Base-by-base conservation (phyloP, 129 eudicot species). In the Tagetes erecta region DNA sequence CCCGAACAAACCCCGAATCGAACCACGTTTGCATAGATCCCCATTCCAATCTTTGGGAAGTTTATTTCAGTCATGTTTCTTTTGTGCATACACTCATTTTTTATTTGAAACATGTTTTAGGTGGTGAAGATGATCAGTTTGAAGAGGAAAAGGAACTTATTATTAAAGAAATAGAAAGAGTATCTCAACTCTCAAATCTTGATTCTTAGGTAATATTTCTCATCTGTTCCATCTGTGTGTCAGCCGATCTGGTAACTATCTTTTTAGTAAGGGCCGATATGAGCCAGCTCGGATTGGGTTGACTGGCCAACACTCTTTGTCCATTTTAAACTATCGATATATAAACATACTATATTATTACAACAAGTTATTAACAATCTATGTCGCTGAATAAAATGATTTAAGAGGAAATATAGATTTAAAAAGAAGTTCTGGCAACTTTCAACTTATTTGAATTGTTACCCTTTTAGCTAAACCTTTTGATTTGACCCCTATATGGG, bases 101-200 rank as follows among this genome's bases (percentile, higher is more conserved):
- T 64, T 59, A 3, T 77, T 62, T 63, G 44, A 30, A 47, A 39
- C 37, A 38, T 58, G 41, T 55, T 42, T 66, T 86, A 93, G 97
- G 98, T 31, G 86, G 86, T 40, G 98, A 93, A 38, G 97, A 93
- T 46, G 97, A 93, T 67, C 95, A 93, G 69, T 90, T 93, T 83
- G 98, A 93, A 81, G 98, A 93, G 80, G 98, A 93, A 76, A 93
- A 90, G 77, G 98, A 93, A 81, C 84, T 93, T 74, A 88, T 93
- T 42, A 88, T 90, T 57, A 93, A 93, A 84, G 97, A 93, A 81
- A 93, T 90, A 52, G 91, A 93, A 83, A 93, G 88, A 83, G 86
- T 90, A 78, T 81, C 91, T 77, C 89, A 82, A 80, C 81, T 88
- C 71, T 78, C 92, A 34, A 76, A 80, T 78, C 88, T 88, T 49